A percentile compares a stretch with the other conserved stretches of the same genome.
phyloP scores from a whole-genome alignment of 1,284 basidiomycete genomes.

The Rhodotorula mucilaginosa region DNA sequence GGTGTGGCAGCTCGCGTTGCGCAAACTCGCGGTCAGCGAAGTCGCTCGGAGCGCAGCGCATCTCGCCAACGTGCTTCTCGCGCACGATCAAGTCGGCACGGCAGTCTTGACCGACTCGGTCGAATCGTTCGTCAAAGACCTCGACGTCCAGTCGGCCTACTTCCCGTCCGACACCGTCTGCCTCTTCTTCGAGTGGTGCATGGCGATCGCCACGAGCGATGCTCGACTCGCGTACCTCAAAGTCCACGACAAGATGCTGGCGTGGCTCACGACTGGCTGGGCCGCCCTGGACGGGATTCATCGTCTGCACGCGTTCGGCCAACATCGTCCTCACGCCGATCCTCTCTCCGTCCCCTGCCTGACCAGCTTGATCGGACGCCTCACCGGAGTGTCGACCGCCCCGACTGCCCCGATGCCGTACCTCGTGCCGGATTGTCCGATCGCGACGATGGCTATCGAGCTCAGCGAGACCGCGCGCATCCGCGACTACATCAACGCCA shows the following conservation, averaged over 20 bases:
- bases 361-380: conserved; percentile 62
- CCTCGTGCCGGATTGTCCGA: conserved; percentile 52
- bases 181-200: conserved; percentile 65
- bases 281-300: conserved; percentile 53
- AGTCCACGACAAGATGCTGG: conserved; percentile 75
- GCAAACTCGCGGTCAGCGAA: conserved; percentile 63
- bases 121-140: conserved; percentile 68
- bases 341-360: conserved; percentile 56
- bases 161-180: conserved; percentile 83
- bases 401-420: conserved; percentile 15
- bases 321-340: conserved; percentile 55
- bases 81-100: conserved; percentile 55
- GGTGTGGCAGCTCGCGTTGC: conserved; percentile 76
- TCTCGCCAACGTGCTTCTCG: conserved; percentile 57
- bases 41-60: conserved; percentile 79
- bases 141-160: conserved; percentile 80
- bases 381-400: conserved; percentile 42
- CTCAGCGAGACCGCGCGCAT: conserved; percentile 61
- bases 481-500: conserved; percentile 65
- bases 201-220: conserved; percentile 70
- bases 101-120: conserved; percentile 66
- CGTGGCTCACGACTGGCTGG: conserved; percentile 79
- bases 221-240: conserved; percentile 73
- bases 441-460: conserved; percentile 62
- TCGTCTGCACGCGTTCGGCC: conserved; percentile 23